Evolutionary conservation across 1,284 basidiomycete genomes (phyloP), one percentile per base, ranked within the genome.

Genomic region (Baeospora myosura): DNA sequence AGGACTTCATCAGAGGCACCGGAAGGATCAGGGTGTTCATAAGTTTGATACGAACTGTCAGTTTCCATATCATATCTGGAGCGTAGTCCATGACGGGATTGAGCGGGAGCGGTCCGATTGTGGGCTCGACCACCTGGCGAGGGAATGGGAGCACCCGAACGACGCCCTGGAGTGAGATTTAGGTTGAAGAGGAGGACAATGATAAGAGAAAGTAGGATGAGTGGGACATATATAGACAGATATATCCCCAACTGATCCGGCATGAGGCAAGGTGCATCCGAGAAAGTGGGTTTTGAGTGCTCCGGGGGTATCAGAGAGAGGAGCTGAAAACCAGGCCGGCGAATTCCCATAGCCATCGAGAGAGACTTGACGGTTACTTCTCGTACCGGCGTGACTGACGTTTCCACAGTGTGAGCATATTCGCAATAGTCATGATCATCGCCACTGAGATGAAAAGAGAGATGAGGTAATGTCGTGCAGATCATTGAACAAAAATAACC

Each of bases 351-450:
- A 2, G 79, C 81, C 58, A 88, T 87, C 1, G 88, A 89, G 49
- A 93, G 76, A 0, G 88, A 84, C 59, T 89, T 91, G 53, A 93
- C 69, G 0, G 88, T 87, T n/a, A 91, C 68, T 59, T 88, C 83
- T 42, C 68, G 68, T 31, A 78, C 64, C n/a, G 56, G 58, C 31
- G 56, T 28, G 32, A 49, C 30, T 39, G 41, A 32, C 42, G 54
- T 11, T 38, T 63, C 52, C 50, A 68, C 55, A 38, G 65, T 56
- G 57, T 89, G 85, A 44, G 63, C 65, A 49, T 84, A 74, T 52
- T 89, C 85, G 59, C 90, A 94, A 49, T 89, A 89, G 56, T 94
- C 90, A 49, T 88, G 86, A 61, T 94, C 87, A 58, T 94, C 89
- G 7, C 85, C 91, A 51, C 88, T 90, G 53, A 21, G 43, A 33